Conservation (phyloP, 345 rosid species). For the Pistacia integerrima region DNA sequence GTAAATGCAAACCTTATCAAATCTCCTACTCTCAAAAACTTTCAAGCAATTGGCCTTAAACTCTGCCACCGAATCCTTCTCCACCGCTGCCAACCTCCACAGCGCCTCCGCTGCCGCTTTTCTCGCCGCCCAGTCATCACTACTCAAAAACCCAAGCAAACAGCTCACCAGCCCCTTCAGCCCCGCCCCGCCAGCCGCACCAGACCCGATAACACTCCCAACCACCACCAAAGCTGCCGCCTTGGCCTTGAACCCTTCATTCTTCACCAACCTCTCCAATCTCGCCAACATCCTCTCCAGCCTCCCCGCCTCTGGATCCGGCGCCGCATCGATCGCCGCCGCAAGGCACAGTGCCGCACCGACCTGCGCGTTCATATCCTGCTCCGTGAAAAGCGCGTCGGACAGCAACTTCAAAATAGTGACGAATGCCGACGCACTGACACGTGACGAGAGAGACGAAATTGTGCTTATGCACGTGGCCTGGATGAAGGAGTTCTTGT, state of each 20-base stretch:
- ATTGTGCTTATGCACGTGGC: conserved; percentile 67
- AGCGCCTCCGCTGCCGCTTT: conserved; percentile 90
- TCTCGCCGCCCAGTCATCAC: conserved; percentile 89
- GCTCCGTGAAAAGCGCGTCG: conserved; percentile 91
- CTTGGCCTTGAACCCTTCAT: conserved; percentile 71
- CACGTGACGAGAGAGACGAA: conserved; percentile 59
- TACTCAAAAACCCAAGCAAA: conserved; percentile 60
- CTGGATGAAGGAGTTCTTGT: conserved; percentile 74
- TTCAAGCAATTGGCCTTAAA: conserved; percentile 65
- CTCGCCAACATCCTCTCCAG: conserved; percentile 52
- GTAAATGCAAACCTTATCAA: conserved; percentile 63
- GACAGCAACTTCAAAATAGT: conserved; percentile 71
- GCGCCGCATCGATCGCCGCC: conserved; percentile 70
- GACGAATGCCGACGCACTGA: conserved; percentile 56
- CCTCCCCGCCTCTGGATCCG: conserved; percentile 68
- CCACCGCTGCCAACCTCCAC: conserved; percentile 65
- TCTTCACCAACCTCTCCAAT: conserved; percentile 74
- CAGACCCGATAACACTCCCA: conserved; percentile 82
- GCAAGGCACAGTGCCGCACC: conserved; percentile 87
- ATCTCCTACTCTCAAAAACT: conserved; percentile 71
- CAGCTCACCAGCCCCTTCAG: conserved; percentile 57
- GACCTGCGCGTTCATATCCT: conserved; percentile 70
- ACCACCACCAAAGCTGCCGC: conserved; percentile 73
- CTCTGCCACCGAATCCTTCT: conserved; percentile 68
- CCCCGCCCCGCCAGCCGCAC: conserved; percentile 48